A percentile compares a stretch with the other conserved stretches of the same genome.
phyloP scores from a whole-genome alignment of 805 yeast genomes.

The Starmerella bacillaris region DNA sequence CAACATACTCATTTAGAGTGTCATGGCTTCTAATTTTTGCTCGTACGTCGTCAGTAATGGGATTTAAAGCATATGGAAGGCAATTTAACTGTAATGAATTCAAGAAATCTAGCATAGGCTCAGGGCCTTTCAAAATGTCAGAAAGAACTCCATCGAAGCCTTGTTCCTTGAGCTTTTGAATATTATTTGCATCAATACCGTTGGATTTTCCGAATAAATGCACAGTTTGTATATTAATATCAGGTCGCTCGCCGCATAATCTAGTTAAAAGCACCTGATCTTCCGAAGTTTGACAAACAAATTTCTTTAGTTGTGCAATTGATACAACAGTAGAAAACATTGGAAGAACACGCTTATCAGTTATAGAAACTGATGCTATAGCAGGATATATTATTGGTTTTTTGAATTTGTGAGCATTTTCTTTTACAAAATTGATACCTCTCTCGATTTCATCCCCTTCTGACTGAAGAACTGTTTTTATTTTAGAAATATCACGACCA shows the following conservation, averaged over 20 bases:
- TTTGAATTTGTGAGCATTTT: conserved; percentile 18
- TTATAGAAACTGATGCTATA: conserved; percentile 39
- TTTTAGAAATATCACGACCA: neutral
- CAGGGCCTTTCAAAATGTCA: conserved; percentile 61
- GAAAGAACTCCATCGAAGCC: conserved; percentile 72
- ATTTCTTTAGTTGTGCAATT: conserved; percentile 36
- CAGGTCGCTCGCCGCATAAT: neutral
- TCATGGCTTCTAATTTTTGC: neutral
- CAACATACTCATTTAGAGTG: neutral
- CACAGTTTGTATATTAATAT: conserved; percentile 15
- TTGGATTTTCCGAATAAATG: too few species aligned
- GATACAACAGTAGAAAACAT: conserved; percentile 43
- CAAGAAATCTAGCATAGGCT: conserved; percentile 34
- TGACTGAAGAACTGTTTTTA: neutral
- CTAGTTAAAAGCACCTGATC: conserved; percentile 28
- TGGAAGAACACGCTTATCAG: conserved; percentile 32
- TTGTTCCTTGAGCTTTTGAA: conserved; percentile 25
- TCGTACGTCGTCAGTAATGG: neutral
- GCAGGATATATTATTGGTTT: conserved; percentile 56
- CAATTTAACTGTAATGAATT: conserved; percentile 22
- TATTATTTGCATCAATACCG: conserved; percentile 21
- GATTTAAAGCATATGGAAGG: conserved; percentile 49
- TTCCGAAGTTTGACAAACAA: conserved; percentile 39
- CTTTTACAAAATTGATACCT: neutral
- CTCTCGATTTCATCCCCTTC: conserved; percentile 2